phyloP scores from a whole-genome alignment of 306 rosid species.

The Casuarina cunninghamiana region DNA sequence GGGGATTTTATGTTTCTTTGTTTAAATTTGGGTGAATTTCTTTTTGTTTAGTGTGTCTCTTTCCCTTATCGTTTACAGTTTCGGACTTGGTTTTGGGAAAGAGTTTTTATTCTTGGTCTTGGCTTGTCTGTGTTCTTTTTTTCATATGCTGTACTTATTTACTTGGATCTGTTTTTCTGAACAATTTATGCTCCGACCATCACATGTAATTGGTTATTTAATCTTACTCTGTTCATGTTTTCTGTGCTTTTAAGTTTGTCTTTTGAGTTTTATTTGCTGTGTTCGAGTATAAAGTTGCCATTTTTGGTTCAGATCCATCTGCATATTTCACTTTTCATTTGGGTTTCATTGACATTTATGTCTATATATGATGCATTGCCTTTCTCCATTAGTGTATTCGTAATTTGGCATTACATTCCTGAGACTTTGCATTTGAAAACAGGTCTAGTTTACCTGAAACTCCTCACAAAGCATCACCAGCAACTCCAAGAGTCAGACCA shows the following conservation, averaged over 20 bases:
- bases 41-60: neutral
- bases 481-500: conserved; percentile 75
- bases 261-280: conserved; percentile 29
- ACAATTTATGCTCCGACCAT: conserved; percentile 18
- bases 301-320: conserved; percentile 47
- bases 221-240: neutral
- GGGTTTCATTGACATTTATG: conserved; percentile 22
- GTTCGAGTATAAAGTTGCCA: conserved; percentile 12
- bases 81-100: conserved; percentile 17
- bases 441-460: conserved; percentile 75
- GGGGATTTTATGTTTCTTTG: neutral
- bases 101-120: conserved; percentile 23
- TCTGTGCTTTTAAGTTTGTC: conserved; percentile 7
- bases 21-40: conserved; percentile 6
- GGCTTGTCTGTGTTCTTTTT: conserved; percentile 11
- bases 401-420: conserved; percentile 13
- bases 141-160: neutral
- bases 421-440: conserved; percentile 39
- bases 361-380: conserved; percentile 18
- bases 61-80: conserved; percentile 8
- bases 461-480: conserved; percentile 69
- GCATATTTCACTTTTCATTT: neutral
- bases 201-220: conserved; percentile 1
- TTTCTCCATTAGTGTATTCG: conserved; percentile 28
- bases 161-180: conserved; percentile 12